Conservation (phyloP, 1,139 yeast species). For the Yamadazyma kanchanaburiensis region DNA sequence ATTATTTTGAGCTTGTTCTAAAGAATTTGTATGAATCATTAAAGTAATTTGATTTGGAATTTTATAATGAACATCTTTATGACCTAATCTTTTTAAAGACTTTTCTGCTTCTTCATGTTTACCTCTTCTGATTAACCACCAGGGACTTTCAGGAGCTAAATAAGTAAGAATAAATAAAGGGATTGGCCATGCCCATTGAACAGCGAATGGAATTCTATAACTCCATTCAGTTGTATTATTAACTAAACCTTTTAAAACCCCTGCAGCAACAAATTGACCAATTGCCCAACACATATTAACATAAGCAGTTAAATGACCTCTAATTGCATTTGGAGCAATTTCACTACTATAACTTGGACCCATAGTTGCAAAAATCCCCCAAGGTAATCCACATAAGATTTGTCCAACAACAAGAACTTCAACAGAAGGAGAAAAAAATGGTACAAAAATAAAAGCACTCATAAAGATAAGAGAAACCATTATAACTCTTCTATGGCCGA, state of each 20-base stretch:
- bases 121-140: slow-evolving; percentile 24
- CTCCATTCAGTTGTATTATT: slow-evolving; percentile 19
- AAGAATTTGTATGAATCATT: slow-evolving; percentile 22
- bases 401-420: slow-evolving; percentile 20
- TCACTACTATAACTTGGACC: slow-evolving; percentile 25
- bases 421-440: slow-evolving; percentile 20
- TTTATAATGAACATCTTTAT: slow-evolving; percentile 15
- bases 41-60: slow-evolving; percentile 18
- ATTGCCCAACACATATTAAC: slow-evolving; percentile 30
- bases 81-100: slow-evolving; percentile 16
- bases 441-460: slow-evolving; percentile 19
- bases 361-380: slow-evolving; percentile 26
- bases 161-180: slow-evolving; percentile 19
- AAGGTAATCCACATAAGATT: slow-evolving; percentile 21
- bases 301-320: slow-evolving; percentile 24
- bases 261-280: slow-evolving; percentile 28
- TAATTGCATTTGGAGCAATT: slow-evolving; percentile 18
- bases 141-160: slow-evolving; percentile 26
- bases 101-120: slow-evolving; percentile 19
- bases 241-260: slow-evolving; percentile 21
- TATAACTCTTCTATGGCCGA: slow-evolving; percentile 21
- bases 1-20: slow-evolving; percentile 20
- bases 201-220: slow-evolving; percentile 22
- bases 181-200: slow-evolving; percentile 27
- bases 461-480: slow-evolving; percentile 18